Percentiles rank a stretch among this genome's conserved stretches.
These are phyloP conservation scores for Acacia pycnantha DNA, from an alignment of 331 rosid genomes.

Conservation along the genomic window DNA sequence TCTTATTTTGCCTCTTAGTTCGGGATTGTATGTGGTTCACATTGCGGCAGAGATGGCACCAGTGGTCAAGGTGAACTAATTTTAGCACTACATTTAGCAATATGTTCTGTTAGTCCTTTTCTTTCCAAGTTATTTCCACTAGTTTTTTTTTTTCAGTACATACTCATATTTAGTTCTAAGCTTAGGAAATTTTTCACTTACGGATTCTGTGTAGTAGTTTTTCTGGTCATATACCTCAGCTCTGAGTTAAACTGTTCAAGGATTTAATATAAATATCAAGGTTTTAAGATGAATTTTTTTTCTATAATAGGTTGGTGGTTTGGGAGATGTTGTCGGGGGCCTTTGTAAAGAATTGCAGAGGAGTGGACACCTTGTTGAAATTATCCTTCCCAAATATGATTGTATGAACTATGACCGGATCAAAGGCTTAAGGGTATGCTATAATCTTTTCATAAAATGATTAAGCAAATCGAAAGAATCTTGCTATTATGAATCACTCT, in stretches of 20 bases:
- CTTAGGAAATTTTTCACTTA: neutral
- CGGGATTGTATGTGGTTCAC: slow-evolving; percentile 79
- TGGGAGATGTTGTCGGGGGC: slow-evolving; percentile 88
- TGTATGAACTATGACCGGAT: slow-evolving; percentile 67
- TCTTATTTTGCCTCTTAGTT: slow-evolving; percentile 51
- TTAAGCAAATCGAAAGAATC: neutral
- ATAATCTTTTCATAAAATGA: slow-evolving; percentile 25
- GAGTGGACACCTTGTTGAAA: slow-evolving; percentile 93
- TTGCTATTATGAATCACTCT: slow-evolving; percentile 19
- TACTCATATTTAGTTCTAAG: neutral
- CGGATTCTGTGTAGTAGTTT: slow-evolving; percentile 1
- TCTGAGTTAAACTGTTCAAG: slow-evolving; percentile 11
- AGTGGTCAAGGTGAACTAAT: slow-evolving; percentile 76
- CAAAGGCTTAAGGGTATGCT: slow-evolving; percentile 71
- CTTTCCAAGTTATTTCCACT: neutral
- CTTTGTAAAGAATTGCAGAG: slow-evolving; percentile 83
- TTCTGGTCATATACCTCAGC: slow-evolving; percentile 13
- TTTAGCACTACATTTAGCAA: slow-evolving; percentile 18
- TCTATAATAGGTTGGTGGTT: slow-evolving; percentile 83
- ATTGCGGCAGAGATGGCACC: slow-evolving; percentile 99
- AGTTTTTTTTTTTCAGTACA: neutral
- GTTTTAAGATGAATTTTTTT: slow-evolving; percentile 6
- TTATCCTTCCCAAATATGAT: slow-evolving; percentile 49
- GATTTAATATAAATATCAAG: neutral
- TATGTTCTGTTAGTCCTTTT: neutral